A percentile compares a stretch with the other conserved stretches of the same genome.
Conservation (phyloP, 2,329 filamentous ascomycete species). For the Mycosphaerella arachidis region DNA sequence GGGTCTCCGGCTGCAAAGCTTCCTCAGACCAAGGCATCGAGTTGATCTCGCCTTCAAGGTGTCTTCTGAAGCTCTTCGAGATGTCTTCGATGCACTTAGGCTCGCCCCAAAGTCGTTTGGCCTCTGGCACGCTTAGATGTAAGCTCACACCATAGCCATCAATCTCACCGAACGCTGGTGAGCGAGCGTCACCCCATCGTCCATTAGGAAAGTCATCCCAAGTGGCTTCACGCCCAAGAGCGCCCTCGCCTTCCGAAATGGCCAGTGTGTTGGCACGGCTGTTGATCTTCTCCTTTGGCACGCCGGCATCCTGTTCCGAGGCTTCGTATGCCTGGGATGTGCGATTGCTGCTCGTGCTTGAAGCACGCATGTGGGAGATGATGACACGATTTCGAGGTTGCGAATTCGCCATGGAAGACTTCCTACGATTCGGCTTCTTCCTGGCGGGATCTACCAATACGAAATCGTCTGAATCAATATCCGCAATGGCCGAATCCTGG, state of each 20-base stretch:
- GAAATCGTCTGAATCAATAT: constrained; percentile 33
- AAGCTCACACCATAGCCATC: constrained; percentile 97
- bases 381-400: constrained; percentile 86
- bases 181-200: constrained; percentile 87
- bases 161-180: constrained; percentile 91
- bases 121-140: constrained; percentile 81
- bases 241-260: constrained; percentile 89
- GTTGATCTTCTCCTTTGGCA: constrained; percentile 68
- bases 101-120: constrained; percentile 78
- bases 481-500: constrained; percentile 34
- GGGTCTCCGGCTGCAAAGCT: constrained; percentile 76
- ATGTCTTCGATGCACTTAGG: constrained; percentile 69
- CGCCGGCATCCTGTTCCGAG: constrained; percentile 68
- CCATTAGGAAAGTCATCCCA: constrained; percentile 99
- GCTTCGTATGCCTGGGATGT: constrained; percentile 54
- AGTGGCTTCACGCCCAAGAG: constrained; percentile 85
- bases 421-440: constrained; percentile 47
- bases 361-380: constrained; percentile 55
- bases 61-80: constrained; percentile 71
- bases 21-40: constrained; percentile 95
- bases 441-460: constrained; percentile 45
- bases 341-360: constrained; percentile 51
- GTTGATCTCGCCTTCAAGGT: constrained; percentile 72
- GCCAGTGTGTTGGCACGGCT: constrained; percentile 75
- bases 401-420: constrained; percentile 75